Evolutionary conservation across 2,329 filamentous ascomycete genomes (phyloP), one percentile per base, ranked within the genome.

Genomic region (Thelonectria rubi): DNA sequence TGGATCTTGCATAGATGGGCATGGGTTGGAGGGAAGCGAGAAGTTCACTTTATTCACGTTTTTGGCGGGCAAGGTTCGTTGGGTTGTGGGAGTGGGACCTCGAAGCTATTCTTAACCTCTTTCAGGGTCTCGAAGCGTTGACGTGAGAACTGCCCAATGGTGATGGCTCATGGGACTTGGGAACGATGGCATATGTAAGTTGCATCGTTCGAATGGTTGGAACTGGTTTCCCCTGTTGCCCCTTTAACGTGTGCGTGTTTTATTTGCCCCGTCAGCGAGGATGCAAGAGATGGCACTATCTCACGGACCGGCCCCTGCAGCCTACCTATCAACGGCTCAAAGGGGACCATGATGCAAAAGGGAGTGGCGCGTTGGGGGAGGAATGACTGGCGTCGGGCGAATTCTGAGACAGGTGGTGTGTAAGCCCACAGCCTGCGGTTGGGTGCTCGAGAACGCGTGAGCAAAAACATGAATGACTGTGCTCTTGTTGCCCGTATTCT

Each of bases 331-430:
- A 64, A 52, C 21, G 47, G n/a, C 21, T 47, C 45, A 21, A 47
- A 24, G 49, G 40, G 52, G 26, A 30, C 26, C 26, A 40, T 30
- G 26, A 54, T 57, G 40, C 42, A 50, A 43, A 49, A 30, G 26
- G 26, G 53, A 37, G 42, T 64, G 40, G 61, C 57, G 47, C 49
- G 52, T 50, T 54, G 48, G 47, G 32, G 45, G 51, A n/a, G n/a
- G n/a, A n/a, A n/a, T n/a, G n/a, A n/a, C n/a, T 53, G 54, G 54
- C 14, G 20, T 48, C 55, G 24, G 17, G 58, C 47, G 57, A 53
- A 62, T 17, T 40, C 40, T 55, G 55, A 63, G 62, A 67, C 51
- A 63, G 40, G 60, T 55, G 58, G 53, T 58, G 48, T 53, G 59
- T 58, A 32, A 64, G 49, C 47, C 60, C 61, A 56, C 54, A 42